Base-by-base conservation (phyloP, 768 basidiomycete genomes). In the Leccinum subgranulosum region DNA sequence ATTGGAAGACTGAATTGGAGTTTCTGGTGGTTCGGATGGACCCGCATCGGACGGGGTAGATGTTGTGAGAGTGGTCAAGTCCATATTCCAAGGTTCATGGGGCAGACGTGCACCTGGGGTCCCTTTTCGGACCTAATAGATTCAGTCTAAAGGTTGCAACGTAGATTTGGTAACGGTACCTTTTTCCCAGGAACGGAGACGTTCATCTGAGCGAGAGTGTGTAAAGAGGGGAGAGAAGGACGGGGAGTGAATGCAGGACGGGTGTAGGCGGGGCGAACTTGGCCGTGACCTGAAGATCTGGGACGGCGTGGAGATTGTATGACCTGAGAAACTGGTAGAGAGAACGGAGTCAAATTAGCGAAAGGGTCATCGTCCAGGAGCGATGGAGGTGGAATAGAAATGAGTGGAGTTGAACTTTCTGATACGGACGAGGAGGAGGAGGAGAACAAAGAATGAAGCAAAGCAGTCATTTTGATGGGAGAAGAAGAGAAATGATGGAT, bases 361-460 rank as follows among this genome's bases (percentile, higher is more conserved):
- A 90, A 90, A 2, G 88, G 88, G 64, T 90, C 88, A 52, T 86
- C 84, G 63, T 89, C 88, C 25, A 87, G 74, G 19, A 88, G 53
- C 11, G 63, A 62, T 17, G 59, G 49, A 19, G 58, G 29, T 23
- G 51, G 28, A 19, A 56, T 29, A 6, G 49, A 21, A 36, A 61
- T 17, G 56, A 47, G 12, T 33, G 31, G 9, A n/a, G 51, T 11
- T 47, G 51, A 43, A 53, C n/a, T n/a, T n/a, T 53, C 2, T 19
- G n/a, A 31, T 31, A 11, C 8, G 8, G 41, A 41, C 8, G 41
- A 41, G 41, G 41, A 43, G 8, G n/a, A 43, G n/a, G 31, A 31
- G 10, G 31, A 33, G 31, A 33, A 33, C 4, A 19, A 1, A 14
- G 14, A 33, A 33, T 33, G 33, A 33, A 33, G 33, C 14, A 33